phyloP scores from a whole-genome alignment of 2,329 filamentous ascomycete genomes.

The Hypoxylon sp. region DNA sequence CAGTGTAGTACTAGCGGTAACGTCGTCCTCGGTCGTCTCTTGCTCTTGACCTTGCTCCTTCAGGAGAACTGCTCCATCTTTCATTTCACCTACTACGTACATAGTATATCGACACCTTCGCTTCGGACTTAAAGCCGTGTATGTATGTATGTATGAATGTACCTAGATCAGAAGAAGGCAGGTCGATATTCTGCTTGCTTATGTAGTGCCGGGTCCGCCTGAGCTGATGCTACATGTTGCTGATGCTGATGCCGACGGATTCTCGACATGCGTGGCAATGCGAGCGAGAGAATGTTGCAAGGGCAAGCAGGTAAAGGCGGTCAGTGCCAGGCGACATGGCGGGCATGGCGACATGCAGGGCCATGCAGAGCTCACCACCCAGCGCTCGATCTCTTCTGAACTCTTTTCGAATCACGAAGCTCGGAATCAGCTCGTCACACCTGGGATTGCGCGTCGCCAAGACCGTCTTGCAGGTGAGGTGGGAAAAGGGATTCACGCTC shows the following conservation, averaged over 20 bases:
- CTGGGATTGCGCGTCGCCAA: constrained; percentile 48
- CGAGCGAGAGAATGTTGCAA: constrained; percentile 35
- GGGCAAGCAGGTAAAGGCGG: constrained; percentile 34
- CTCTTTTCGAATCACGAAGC: constrained; percentile 41
- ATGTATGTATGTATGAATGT: constrained; percentile 1
- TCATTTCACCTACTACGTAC: constrained; percentile 6
- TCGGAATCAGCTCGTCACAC: constrained; percentile 41
- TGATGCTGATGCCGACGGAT: background rate
- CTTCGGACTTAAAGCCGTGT: no score
- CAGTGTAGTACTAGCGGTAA: constrained; percentile 12
- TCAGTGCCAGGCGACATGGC: constrained; percentile 34
- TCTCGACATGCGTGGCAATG: constrained; percentile 26
- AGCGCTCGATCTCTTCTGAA: constrained; percentile 41
- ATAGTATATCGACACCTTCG: background rate
- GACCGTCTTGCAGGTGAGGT: constrained; percentile 37
- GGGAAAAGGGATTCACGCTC: constrained; percentile 6
- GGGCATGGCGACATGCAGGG: background rate
- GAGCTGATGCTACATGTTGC: background rate
- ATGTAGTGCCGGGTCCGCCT: background rate
- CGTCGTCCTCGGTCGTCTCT: constrained; percentile 14
- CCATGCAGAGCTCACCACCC: constrained; percentile 34
- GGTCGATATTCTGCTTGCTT: background rate
- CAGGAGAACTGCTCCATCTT: constrained; percentile 25
- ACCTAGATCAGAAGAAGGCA: background rate
- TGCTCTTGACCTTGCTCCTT: constrained; percentile 22